Conservation (phyloP, 2,329 filamentous ascomycete species). For the Stachybotrys chlorohalonatus region DNA sequence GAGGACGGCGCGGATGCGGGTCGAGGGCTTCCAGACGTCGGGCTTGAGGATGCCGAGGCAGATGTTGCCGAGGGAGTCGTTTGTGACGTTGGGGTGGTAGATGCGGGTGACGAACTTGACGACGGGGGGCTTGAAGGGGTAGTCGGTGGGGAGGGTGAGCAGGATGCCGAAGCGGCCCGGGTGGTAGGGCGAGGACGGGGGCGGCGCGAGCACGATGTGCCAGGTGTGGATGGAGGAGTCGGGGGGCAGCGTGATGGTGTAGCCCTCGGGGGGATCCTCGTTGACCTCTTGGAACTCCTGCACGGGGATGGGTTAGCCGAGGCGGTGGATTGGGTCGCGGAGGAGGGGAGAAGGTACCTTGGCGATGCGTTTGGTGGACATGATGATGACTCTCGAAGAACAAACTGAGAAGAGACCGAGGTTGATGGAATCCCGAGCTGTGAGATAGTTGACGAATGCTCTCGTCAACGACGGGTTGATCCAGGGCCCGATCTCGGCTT, state of each 20-base stretch:
- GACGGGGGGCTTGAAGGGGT: slow-evolving; percentile 81
- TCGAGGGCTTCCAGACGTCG: slow-evolving; percentile 88
- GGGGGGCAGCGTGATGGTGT: slow-evolving; percentile 34
- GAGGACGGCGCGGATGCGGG: slow-evolving; percentile 66
- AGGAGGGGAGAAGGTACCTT: slow-evolving; percentile 21
- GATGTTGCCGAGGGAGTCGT: slow-evolving; percentile 77
- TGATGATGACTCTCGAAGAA: slow-evolving; percentile 10
- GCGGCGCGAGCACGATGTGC: slow-evolving; percentile 39
- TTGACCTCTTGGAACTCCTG: slow-evolving; percentile 47
- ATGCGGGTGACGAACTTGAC: slow-evolving; percentile 80
- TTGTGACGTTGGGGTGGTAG: slow-evolving; percentile 92
- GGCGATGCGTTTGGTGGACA: slow-evolving; percentile 35
- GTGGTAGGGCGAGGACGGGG: slow-evolving; percentile 36
- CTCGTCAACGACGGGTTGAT: too few relatives aligned
- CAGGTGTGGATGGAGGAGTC: slow-evolving; percentile 42
- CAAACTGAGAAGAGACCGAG: neutral
- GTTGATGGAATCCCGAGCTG: too few relatives aligned
- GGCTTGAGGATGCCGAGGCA: slow-evolving; percentile 76
- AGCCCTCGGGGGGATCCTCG: slow-evolving; percentile 34
- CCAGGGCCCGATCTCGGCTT: too few relatives aligned
- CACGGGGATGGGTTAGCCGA: neutral
- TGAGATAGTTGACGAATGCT: too few relatives aligned
- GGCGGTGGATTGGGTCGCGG: slow-evolving; percentile 2
- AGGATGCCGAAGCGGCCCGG: slow-evolving; percentile 67
- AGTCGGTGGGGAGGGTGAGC: slow-evolving; percentile 66